phyloP scores from a whole-genome alignment of 768 basidiomycete species.

The Boletus coccyginus region DNA sequence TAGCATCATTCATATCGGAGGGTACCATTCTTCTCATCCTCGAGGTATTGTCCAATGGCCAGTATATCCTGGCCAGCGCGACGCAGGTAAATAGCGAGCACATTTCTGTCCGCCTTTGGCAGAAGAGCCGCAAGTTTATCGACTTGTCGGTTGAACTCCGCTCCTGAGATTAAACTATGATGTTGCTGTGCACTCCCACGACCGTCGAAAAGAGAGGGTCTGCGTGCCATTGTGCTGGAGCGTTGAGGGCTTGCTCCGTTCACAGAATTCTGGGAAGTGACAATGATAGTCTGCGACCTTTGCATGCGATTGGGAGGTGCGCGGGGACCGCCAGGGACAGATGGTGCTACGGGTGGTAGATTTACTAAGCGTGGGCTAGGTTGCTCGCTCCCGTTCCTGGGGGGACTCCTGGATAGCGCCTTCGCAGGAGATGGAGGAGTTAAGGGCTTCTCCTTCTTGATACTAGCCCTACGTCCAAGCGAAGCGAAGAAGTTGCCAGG shows the following conservation, averaged over 20 bases:
- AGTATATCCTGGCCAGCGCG: constrained; percentile 77
- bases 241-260: constrained; percentile 26
- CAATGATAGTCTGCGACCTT: constrained; percentile 67
- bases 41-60: constrained; percentile 84
- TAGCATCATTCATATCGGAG: constrained; percentile 38
- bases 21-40: constrained; percentile 77
- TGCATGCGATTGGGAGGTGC: constrained; percentile 60
- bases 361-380: constrained; percentile 30
- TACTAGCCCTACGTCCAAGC: constrained; percentile 67
- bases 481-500: constrained; percentile 70
- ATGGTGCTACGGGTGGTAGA: constrained; percentile 38
- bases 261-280: constrained; percentile 29
- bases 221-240: constrained; percentile 27
- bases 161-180: constrained; percentile 11
- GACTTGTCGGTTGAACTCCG: constrained; percentile 64
- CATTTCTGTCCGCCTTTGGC: constrained; percentile 65
- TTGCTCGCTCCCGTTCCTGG: constrained; percentile 26
- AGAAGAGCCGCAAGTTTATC: constrained; percentile 68
- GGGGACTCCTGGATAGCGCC: constrained; percentile 37
- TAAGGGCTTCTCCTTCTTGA: constrained; percentile 36
- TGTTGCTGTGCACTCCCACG: constrained; percentile 14
- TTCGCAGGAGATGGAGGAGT: constrained; percentile 35
- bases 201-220: constrained; percentile 30
- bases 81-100: constrained; percentile 70
- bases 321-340: constrained; percentile 73